These are phyloP conservation scores for Fusarium drepaniforme DNA, from an alignment of 2,329 filamentous ascomycete genomes.

Conservation along the genomic window DNA sequence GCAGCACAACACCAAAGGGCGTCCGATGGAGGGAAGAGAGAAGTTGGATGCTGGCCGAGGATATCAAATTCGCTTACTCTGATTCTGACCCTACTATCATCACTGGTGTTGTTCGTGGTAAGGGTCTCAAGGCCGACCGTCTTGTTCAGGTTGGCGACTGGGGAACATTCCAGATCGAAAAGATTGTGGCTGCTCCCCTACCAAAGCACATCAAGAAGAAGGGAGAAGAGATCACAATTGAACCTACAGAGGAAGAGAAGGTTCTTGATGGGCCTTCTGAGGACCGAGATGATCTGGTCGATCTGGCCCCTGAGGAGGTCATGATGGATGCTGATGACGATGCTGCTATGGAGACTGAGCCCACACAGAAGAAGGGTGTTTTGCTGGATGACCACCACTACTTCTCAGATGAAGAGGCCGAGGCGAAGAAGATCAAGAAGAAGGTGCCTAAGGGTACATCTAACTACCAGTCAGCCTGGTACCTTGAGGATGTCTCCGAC, in stretches of 20 bases:
- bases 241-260: conserved; percentile 70
- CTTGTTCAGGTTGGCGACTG: conserved; percentile 93
- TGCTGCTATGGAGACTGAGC: conserved; percentile 49
- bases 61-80: conserved; percentile 77
- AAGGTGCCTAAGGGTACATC: conserved; percentile 91
- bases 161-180: conserved; percentile 93
- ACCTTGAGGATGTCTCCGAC: conserved; percentile 82
- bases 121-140: conserved; percentile 88
- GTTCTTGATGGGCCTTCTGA: conserved; percentile 79
- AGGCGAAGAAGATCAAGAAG: conserved; percentile 68
- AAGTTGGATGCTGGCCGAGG: conserved; percentile 94
- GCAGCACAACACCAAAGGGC: conserved; percentile 92
- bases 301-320: conserved; percentile 88
- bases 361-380: conserved; percentile 81
- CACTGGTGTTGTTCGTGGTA: conserved; percentile 88
- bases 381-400: conserved; percentile 97
- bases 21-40: conserved; percentile 95
- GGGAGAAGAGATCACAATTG: conserved; percentile 77
- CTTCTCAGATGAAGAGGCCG: conserved; percentile 83
- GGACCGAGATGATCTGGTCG: conserved; percentile 85
- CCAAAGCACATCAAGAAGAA: conserved; percentile 71
- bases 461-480: conserved; percentile 95
- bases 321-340: conserved; percentile 75
- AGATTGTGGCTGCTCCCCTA: conserved; percentile 83
- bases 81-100: conserved; percentile 76